phyloP scores from a whole-genome alignment of 495 filamentous ascomycete genomes.

The Acidiella bohemica region DNA sequence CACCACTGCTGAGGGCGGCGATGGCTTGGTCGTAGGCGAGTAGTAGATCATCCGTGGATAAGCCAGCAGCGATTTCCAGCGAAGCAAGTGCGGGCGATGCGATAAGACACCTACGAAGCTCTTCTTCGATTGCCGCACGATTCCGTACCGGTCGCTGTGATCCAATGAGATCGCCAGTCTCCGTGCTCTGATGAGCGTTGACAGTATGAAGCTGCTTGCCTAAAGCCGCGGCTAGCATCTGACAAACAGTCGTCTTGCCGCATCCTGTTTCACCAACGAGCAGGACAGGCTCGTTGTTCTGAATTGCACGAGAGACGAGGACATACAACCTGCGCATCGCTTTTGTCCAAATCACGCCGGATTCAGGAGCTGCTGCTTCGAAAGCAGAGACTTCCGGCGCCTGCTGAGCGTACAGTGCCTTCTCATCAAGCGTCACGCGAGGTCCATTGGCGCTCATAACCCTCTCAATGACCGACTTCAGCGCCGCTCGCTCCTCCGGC shows the following conservation, averaged over 20 bases:
- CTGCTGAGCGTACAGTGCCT: conserved; percentile 50
- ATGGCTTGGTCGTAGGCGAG: conserved; percentile 31
- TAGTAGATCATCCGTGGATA: conserved; percentile 33
- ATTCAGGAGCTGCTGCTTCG: conserved; percentile 31
- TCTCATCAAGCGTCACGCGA: conserved; percentile 59
- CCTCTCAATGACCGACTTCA: conserved; percentile 82
- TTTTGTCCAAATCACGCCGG: conserved; percentile 78
- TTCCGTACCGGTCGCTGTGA: conserved; percentile 87
- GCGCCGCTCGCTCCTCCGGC: conserved; percentile 64
- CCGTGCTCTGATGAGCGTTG: conserved; percentile 94
- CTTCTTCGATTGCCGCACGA: conserved; percentile 51
- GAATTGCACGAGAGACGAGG: conserved; percentile 67
- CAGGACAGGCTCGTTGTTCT: conserved; percentile 85
- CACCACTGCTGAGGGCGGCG: conserved; percentile 23
- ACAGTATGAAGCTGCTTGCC: conserved; percentile 66
- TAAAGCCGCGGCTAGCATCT: conserved; percentile 73
- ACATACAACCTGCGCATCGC: conserved; percentile 86
- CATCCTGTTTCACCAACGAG: conserved; percentile 94
- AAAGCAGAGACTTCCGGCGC: conserved; percentile 42
- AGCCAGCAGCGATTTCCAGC: conserved; percentile 38
- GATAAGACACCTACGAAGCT: conserved; percentile 32
- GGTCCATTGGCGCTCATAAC: conserved; percentile 49
- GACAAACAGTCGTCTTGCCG: conserved; percentile 93
- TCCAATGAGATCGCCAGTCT: conserved; percentile 93
- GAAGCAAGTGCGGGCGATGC: conserved; percentile 31